Conservation (phyloP, 352 stramenopile genomes). For the Blastocystis sp. region DNA sequence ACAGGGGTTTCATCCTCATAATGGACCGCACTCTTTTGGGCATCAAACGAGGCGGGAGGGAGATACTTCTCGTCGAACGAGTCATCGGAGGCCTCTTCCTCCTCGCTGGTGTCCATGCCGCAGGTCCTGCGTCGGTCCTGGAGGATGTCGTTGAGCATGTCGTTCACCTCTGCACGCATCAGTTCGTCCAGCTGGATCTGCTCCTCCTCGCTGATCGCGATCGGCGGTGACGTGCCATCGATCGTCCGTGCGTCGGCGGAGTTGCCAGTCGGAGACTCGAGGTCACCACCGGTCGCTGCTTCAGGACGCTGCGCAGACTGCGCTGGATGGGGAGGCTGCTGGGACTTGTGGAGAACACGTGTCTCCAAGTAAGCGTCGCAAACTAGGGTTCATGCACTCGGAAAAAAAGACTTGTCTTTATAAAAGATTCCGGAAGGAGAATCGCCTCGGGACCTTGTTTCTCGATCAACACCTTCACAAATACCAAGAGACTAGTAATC, state of each 20-base stretch:
- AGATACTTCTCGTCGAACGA: conserved; percentile 60
- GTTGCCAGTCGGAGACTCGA: neutral
- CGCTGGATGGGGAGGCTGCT: too few species aligned
- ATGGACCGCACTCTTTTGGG: neutral
- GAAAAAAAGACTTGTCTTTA: neutral
- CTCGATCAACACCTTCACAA: conserved; percentile 50
- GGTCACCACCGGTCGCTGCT: neutral
- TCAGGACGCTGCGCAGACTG: neutral
- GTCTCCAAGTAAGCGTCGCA: conserved; percentile 37
- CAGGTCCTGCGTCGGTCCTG: neutral
- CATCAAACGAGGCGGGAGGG: neutral
- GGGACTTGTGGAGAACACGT: conserved; percentile 14
- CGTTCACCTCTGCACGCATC: conserved; percentile 35
- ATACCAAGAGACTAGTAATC: conserved; percentile 48
- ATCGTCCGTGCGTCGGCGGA: neutral
- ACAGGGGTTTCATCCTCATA: neutral
- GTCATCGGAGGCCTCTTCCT: neutral
- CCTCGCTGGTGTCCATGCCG: neutral
- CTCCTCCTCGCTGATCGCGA: neutral
- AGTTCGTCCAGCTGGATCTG: neutral
- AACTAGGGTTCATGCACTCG: neutral
- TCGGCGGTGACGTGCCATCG: neutral
- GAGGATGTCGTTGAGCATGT: conserved; percentile 52
- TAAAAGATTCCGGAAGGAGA: conserved; percentile 22
- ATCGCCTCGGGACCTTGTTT: neutral